Conservation (phyloP, 805 yeast genomes). For the Kockiozyma suomiensis region DNA sequence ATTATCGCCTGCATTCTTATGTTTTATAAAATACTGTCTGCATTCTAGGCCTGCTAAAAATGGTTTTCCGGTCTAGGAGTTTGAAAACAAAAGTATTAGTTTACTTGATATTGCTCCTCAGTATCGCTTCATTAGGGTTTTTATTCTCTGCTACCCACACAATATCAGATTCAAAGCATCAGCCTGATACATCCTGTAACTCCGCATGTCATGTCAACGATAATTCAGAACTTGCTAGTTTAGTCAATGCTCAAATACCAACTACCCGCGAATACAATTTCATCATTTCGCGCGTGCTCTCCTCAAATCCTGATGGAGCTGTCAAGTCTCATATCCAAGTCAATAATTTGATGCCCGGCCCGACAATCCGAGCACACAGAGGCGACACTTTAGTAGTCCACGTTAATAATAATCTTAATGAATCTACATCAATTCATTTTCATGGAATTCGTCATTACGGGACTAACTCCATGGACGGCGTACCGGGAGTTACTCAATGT, state of each 20-base stretch:
- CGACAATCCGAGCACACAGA: conserved; percentile 48
- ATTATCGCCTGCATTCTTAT: too few species aligned
- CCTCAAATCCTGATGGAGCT: conserved; percentile 43
- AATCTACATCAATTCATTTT: conserved; percentile 52
- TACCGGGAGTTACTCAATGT: conserved; percentile 54
- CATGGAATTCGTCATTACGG: conserved; percentile 56
- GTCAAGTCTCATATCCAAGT: conserved; percentile 44
- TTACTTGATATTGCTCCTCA: too few species aligned
- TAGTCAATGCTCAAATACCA: background rate
- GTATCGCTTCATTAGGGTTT: too few species aligned
- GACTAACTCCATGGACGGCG: conserved; percentile 56
- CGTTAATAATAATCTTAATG: conserved; percentile 46
- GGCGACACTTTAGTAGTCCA: conserved; percentile 45
- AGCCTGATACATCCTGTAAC: background rate
- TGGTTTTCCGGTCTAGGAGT: too few species aligned
- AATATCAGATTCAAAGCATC: background rate
- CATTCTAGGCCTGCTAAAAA: too few species aligned
- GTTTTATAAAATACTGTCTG: too few species aligned
- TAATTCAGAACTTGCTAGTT: background rate
- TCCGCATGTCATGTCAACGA: conserved; percentile 18
- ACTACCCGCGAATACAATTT: conserved; percentile 8
- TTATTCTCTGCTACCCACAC: background rate
- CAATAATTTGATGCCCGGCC: conserved; percentile 56
- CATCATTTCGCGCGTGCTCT: background rate
- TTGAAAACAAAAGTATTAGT: too few species aligned